phyloP scores from a whole-genome alignment of 148 eudicot species.

The Spergularia bocconei region DNA sequence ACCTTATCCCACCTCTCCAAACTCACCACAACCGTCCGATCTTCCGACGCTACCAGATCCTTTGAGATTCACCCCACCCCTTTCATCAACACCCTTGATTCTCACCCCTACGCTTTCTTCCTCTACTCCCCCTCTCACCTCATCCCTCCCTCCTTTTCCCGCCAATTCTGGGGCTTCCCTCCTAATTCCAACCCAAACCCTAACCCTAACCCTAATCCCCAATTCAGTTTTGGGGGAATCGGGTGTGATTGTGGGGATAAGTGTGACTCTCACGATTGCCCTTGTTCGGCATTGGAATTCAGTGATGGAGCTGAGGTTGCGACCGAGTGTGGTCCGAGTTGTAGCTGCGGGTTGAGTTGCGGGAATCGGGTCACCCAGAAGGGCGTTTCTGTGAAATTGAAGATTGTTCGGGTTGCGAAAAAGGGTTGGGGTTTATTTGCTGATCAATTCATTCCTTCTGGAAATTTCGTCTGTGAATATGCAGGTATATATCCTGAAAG shows the following conservation, averaged over 20 bases:
- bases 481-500: constrained; percentile 43
- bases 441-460: constrained; percentile 38
- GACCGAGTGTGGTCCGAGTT: constrained; percentile 66
- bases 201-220: neutral
- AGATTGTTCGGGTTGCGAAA: constrained; percentile 43
- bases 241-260: constrained; percentile 52
- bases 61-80: constrained; percentile 58
- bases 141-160: constrained; percentile 28
- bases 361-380: constrained; percentile 57
- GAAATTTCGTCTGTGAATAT: constrained; percentile 70
- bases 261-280: constrained; percentile 32
- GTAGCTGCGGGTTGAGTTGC: constrained; percentile 51
- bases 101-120: constrained; percentile 45
- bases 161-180: constrained; percentile 51
- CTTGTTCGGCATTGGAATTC: constrained; percentile 35
- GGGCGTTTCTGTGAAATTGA: constrained; percentile 48
- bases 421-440: constrained; percentile 85
- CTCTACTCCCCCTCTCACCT: constrained; percentile 32
- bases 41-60: constrained; percentile 63
- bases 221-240: neutral
- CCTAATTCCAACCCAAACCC: constrained; percentile 19
- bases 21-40: constrained; percentile 39
- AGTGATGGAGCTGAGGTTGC: constrained; percentile 27
- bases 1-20: constrained; percentile 41
- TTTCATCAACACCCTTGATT: constrained; percentile 53